Percentiles rank a stretch among this genome's conserved stretches.
Evolutionary conservation across 306 rosid genomes (phyloP).

Genomic region (Astragalus glycyphyllos): DNA sequence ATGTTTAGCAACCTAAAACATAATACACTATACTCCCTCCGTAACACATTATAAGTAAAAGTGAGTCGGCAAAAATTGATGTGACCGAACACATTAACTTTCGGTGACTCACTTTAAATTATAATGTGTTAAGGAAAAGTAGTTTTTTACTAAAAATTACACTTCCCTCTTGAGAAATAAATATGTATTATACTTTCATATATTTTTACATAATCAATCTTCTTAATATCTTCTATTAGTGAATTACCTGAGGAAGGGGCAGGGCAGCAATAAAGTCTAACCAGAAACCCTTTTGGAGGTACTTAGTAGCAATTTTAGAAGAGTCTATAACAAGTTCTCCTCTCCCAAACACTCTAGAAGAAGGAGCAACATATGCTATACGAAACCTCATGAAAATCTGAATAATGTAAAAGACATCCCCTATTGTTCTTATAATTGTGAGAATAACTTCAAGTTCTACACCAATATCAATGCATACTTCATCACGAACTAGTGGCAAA

Average conservation of each 20-base stretch:
- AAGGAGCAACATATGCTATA: conserved; percentile 56
- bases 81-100: no score
- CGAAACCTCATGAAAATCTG: conserved; percentile 46
- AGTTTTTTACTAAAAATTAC: no score
- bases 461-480: conserved; percentile 50
- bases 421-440: conserved; percentile 45
- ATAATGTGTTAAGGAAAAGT: no score
- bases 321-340: conserved; percentile 56
- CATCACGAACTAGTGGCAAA: conserved; percentile 43
- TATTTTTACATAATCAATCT: no score
- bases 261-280: conserved; percentile 50
- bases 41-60: no score
- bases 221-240: background rate
- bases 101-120: no score
- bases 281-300: conserved; percentile 46
- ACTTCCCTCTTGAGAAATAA: no score
- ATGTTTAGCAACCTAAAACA: background rate
- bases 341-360: conserved; percentile 57
- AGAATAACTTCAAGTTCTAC: conserved; percentile 41
- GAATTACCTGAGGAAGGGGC: conserved; percentile 55
- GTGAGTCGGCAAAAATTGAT: no score
- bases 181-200: no score
- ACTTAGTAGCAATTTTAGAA: conserved; percentile 47
- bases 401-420: conserved; percentile 49
- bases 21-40: no score